Conservation (phyloP, 176 grass and related monocot genomes). For the Triticum turgidum region DNA sequence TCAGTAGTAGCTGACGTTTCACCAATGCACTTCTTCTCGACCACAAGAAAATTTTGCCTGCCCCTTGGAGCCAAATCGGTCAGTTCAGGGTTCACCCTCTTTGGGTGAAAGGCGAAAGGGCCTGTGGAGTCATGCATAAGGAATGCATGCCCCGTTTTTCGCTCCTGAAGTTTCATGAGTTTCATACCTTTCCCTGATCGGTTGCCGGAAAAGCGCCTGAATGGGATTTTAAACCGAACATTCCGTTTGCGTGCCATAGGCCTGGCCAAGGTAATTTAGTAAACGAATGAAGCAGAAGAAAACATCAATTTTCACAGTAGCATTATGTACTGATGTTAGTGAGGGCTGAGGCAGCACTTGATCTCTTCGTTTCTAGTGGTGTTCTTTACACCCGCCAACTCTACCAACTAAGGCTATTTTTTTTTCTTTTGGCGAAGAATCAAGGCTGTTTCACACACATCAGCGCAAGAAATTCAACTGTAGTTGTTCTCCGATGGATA, state of each 20-base stretch:
- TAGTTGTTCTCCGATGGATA: background rate
- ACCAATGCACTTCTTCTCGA: background rate
- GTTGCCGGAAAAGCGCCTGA: background rate
- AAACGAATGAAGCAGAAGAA: background rate
- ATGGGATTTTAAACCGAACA: background rate
- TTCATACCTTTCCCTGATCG: background rate
- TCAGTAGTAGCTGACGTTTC: constrained; percentile 17
- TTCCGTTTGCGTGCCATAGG: background rate
- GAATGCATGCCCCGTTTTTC: background rate
- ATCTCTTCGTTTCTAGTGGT: background rate
- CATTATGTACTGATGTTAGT: background rate
- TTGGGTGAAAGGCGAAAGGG: background rate
- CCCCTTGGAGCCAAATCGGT: background rate
- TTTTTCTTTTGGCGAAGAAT: too few species aligned
- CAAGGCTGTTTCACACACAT: background rate
- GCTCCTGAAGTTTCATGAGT: background rate
- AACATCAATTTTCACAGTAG: background rate
- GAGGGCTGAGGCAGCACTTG: background rate
- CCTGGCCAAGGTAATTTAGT: background rate
- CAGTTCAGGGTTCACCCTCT: background rate
- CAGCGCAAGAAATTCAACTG: background rate
- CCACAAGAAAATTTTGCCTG: background rate
- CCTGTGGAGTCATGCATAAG: constrained; percentile 6
- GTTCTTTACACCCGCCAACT: background rate
- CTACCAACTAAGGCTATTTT: background rate